Base-by-base conservation (phyloP, 768 basidiomycete genomes). In the Tylopilus plumbeoviolaceoides region DNA sequence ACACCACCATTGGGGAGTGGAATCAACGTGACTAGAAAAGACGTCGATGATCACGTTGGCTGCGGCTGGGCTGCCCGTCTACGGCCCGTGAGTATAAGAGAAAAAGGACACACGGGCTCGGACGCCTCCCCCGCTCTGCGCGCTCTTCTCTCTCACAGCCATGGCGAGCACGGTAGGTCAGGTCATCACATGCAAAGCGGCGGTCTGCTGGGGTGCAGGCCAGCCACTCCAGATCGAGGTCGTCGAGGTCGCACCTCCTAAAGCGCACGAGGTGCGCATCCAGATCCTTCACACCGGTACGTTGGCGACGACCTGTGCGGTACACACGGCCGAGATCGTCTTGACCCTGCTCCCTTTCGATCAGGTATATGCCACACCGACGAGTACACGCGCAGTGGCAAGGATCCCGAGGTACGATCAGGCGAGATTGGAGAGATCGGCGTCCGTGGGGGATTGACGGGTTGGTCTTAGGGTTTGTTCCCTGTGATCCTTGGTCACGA, bases 281-380 rank as follows among this genome's bases (percentile, higher is more conserved):
- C 81, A 85, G 63, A 92, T 99, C 61, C 78, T 95, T 23, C 82
- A 92, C 76, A 97, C 93, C 44, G 97, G 95, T 82, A 63, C 57
- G 77, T 30, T 66, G 38, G 31, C 30, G 15, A 35, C 21, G 18
- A 46, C 11, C 31, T 46, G 21, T 44, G 51, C 44, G 36, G 47
- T 60, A 50, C 48, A 47, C 39, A 30, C 14, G 1, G 41, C 12
- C 31, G 5, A 20, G 20, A 33, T 48, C 57, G 25, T 46, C 40
- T 36, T 44, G 47, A 41, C 27, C 42, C 28, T 20, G n/a, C 54
- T 35, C 43, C 23, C 23, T 23, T 23, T 23, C 38, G 27, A 36
- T n/a, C 53, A 89, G 89, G 89, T 56, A 89, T 99, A 68, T 99
- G 97, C 73, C 95, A 98, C 72, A 98, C 95, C 64, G 95, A 98